Base-by-base conservation (phyloP, 108 stramenopile species). In the Skeletonema potamos region DNA sequence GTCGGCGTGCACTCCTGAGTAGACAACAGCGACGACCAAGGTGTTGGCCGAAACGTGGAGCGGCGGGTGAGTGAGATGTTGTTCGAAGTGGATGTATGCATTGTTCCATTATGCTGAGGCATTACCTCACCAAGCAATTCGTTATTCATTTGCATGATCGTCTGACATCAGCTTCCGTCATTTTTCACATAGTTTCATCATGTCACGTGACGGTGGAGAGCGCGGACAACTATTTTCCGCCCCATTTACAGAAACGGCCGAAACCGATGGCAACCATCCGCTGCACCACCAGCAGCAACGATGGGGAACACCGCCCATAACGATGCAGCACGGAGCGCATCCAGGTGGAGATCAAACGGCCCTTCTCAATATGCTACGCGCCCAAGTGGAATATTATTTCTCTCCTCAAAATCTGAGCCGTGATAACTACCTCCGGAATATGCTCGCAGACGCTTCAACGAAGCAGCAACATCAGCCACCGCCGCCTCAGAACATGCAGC, bases 371-470 rank as follows among this genome's bases (percentile, higher is more conserved):
- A 60, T 70, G 36, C 69, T 83, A 3, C 68, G 79, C 22, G 43
- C 60, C 37, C 87, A 88, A 59, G 81, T 86, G 27, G 87, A 88
- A 64, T 88, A 83, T 70, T 88, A 88, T 57, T 88, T 88, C 59
- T 82, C 79, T 51, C 78, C 77, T 20, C 77, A 86, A 67, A 88
- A 88, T 54, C 62, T 88, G 22, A 54, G 70, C 6, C 84, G 82
- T 17, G 87, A 88, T 58, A 76, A 34, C 1, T 88, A 77, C 55
- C 68, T 88, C 28, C 85, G 73, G 13, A 69, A 66, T 27, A 74
- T 83, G 63, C 84, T 88, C 54, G 64, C 83, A 48, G 79, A 68
- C 64, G 11, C 48, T 8, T 8, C 20, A 51, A 51, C 22, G 22
- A 51, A 51, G 48, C 22, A 22, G 48, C 48, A 51, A 4, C 48